Conservation (phyloP, 805 yeast genomes). For the Schizosaccharomyces pombe region DNA sequence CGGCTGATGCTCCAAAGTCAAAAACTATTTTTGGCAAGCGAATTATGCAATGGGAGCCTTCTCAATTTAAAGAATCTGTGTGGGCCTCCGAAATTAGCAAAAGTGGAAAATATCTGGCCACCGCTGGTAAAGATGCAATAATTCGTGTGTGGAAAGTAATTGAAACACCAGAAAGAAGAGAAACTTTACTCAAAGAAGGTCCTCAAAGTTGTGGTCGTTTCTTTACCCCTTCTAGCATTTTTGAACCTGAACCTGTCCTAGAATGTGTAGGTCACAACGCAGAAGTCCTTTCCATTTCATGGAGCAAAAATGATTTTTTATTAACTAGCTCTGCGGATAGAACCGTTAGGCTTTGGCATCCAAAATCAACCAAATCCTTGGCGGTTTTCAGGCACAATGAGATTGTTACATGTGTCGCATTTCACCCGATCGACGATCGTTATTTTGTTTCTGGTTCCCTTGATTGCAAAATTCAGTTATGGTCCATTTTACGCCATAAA, state of each 20-base stretch:
- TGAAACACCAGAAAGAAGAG: not conserved
- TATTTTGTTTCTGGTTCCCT: not conserved
- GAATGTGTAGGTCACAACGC: not conserved
- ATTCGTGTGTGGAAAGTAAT: not conserved
- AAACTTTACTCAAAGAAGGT: not conserved
- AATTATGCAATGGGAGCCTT: not conserved
- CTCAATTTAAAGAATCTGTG: not conserved
- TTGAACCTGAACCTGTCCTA: not conserved
- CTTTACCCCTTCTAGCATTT: not conserved
- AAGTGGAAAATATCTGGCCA: not conserved
- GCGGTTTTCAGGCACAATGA: not conserved
- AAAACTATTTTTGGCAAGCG: not conserved
- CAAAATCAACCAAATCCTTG: not conserved
- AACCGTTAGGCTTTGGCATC: constrained; percentile 1
- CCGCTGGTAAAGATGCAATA: not conserved
- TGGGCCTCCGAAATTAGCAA: not conserved
- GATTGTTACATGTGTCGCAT: not conserved
- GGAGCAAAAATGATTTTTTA: constrained; percentile 1
- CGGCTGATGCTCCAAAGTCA: not conserved
- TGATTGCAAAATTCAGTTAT: not conserved
- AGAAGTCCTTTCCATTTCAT: not conserved
- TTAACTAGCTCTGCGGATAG: not conserved
- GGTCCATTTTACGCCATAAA: not conserved
- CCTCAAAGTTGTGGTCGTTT: not conserved
- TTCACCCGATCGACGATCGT: not conserved